Base-by-base conservation (phyloP, 1,284 basidiomycete genomes). In the Boletus smithii region DNA sequence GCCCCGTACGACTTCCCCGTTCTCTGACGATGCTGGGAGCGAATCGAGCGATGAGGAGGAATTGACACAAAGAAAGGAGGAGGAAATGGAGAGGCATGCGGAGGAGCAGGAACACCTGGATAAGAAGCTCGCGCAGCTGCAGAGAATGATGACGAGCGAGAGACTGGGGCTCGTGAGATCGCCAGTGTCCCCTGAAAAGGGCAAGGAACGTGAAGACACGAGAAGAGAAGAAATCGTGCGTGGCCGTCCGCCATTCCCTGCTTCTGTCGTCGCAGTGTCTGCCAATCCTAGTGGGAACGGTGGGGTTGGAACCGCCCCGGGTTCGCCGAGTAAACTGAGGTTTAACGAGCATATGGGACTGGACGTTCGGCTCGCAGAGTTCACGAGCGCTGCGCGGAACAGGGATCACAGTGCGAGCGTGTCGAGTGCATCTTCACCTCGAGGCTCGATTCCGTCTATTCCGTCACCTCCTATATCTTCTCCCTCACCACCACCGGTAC, bases 391-490 rank as follows among this genome's bases (percentile, higher is more conserved):
- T 17, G 10, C 44, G 8, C 53, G 57, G 24, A 53, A 53, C 22
- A 64, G 63, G 48, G 66, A 68, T 53, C 68, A 77, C 38, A 83
- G 83, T 52, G 83, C 84, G 49, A 85, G 85, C 55, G 70, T 86
- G 10, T 88, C 85, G 2, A 84, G 80, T 59, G 70, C 79, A 10
- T 79, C 78, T 50, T 90, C 87, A 22, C 81, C 81, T 2, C 83
- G 79, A 44, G 82, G 80, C 9, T 90, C 87, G 1, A 85, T 88
- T 31, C 85, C 85, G 1, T 84, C 84, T 13, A 88, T 90, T 23
- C 81, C 87, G 0, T 89, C 86, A 0, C 79, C 83, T 13, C 73
- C 80, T 8, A 61, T 76, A 22, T 75, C 77, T 44, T 71, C 77
- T 23, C 49, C 58, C 26, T 63, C 73, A 11, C 74, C 75, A 22